Conservation (phyloP, 371 early-diverging fungal genomes). For the Mucor ambiguus region DNA sequence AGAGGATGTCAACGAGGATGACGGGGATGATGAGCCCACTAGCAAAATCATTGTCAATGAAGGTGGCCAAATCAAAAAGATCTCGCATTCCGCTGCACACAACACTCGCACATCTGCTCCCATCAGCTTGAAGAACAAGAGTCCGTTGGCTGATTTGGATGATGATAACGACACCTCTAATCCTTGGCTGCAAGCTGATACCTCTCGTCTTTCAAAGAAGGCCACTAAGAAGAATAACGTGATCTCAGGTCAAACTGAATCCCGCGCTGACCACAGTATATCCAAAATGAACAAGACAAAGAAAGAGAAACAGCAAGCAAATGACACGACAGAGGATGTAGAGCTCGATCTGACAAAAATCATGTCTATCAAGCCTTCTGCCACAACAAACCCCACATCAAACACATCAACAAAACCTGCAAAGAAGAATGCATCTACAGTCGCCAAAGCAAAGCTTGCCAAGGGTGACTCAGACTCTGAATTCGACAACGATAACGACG, state of each 20-base stretch:
- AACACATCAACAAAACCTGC: neutral
- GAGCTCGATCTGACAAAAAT: constrained; percentile 50
- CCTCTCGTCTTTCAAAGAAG: constrained; percentile 53
- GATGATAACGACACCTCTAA: constrained; percentile 41
- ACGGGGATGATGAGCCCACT: constrained; percentile 6
- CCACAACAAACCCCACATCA: neutral
- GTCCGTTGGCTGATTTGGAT: constrained; percentile 31
- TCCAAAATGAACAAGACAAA: constrained; percentile 57
- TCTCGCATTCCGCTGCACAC: constrained; percentile 61
- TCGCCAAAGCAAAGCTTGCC: constrained; percentile 20
- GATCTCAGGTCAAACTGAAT: constrained; percentile 52
- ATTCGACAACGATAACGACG: constrained; percentile 22
- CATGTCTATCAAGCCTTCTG: constrained; percentile 9
- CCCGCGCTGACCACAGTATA: constrained; percentile 61
- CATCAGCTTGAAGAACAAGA: constrained; percentile 44
- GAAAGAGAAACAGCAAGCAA: constrained; percentile 36
- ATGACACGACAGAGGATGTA: constrained; percentile 54
- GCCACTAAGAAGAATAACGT: constrained; percentile 59
- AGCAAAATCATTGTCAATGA: constrained; percentile 46
- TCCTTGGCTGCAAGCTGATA: constrained; percentile 67
- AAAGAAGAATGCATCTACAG: neutral
- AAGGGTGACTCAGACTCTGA: constrained; percentile 27
- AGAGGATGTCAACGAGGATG: neutral
- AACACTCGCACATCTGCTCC: constrained; percentile 59
- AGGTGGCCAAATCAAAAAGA: constrained; percentile 64